phyloP scores from a whole-genome alignment of 345 rosid species.

The Hibiscus mutabilis region DNA sequence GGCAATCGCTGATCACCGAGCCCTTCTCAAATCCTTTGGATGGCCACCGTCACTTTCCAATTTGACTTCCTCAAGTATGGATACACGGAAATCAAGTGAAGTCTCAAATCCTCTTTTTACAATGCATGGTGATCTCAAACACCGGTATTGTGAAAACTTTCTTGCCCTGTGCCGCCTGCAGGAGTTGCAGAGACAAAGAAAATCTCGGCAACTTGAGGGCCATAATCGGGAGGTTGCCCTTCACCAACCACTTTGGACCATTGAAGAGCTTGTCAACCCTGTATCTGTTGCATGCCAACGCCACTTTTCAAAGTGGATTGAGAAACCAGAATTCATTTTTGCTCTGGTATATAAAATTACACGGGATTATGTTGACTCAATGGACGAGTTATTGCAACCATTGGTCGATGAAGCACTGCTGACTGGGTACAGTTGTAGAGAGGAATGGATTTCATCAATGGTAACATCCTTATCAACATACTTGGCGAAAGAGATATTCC shows the following conservation, averaged over 20 bases:
- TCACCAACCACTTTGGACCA: slow-evolving; percentile 90
- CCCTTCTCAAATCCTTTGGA: slow-evolving; percentile 70
- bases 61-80: slow-evolving; percentile 42
- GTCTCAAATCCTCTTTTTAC: slow-evolving; percentile 67
- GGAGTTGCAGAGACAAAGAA: slow-evolving; percentile 77
- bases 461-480: slow-evolving; percentile 58
- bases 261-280: slow-evolving; percentile 94
- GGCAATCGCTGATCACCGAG: slow-evolving; percentile 79
- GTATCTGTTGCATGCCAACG: slow-evolving; percentile 60
- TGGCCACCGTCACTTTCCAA: slow-evolving; percentile 90
- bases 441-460: slow-evolving; percentile 94
- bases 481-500: slow-evolving; percentile 75
- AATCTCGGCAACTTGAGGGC: slow-evolving; percentile 75
- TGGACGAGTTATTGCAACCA: slow-evolving; percentile 94
- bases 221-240: slow-evolving; percentile 51
- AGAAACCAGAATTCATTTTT: slow-evolving; percentile 79
- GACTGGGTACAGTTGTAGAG: slow-evolving; percentile 88
- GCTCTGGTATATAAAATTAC: slow-evolving; percentile 83
- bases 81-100: slow-evolving; percentile 37
- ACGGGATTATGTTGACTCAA: slow-evolving; percentile 73
- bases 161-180: slow-evolving; percentile 77
- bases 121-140: slow-evolving; percentile 70
- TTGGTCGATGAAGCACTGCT: slow-evolving; percentile 86
- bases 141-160: slow-evolving; percentile 51
- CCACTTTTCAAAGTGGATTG: slow-evolving; percentile 74